Conservation (phyloP, 495 filamentous ascomycete genomes). For the Choiromyces venosus region DNA sequence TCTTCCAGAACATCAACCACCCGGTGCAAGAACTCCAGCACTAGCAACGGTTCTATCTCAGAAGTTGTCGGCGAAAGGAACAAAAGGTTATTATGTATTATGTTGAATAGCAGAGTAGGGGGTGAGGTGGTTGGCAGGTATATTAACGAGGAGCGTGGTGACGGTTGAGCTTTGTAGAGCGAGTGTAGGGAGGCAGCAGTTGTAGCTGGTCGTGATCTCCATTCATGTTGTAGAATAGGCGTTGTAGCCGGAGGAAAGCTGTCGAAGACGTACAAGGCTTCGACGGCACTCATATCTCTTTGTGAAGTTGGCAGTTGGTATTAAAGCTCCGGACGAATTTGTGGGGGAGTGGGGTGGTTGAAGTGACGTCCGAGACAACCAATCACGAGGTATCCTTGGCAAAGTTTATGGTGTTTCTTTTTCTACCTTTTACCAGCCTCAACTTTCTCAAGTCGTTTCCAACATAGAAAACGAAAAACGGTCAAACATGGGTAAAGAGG, state of each 20-base stretch:
- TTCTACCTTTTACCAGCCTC: neutral
- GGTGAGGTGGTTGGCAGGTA: constrained; percentile 79
- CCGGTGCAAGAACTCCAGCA: constrained; percentile 90
- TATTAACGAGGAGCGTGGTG: constrained; percentile 78
- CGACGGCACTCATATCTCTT: constrained; percentile 69
- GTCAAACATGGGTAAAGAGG: neutral
- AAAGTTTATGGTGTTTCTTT: constrained; percentile 6
- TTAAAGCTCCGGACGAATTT: constrained; percentile 11
- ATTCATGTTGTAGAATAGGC: constrained; percentile 64
- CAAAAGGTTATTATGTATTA: constrained; percentile 76
- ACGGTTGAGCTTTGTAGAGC: constrained; percentile 77
- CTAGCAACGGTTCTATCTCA: constrained; percentile 88
- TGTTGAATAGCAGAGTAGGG: constrained; percentile 83
- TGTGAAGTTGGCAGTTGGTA: constrained; percentile 48
- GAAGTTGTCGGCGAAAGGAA: constrained; percentile 76
- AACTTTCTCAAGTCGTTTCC: neutral
- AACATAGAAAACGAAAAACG: neutral
- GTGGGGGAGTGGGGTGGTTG: constrained; percentile 21
- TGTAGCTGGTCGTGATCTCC: constrained; percentile 63
- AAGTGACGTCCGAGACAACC: constrained; percentile 18
- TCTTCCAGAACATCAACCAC: constrained; percentile 91
- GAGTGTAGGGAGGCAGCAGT: constrained; percentile 69
- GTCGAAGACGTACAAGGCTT: constrained; percentile 94
- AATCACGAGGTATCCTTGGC: constrained; percentile 25
- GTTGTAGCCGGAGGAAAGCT: constrained; percentile 55